These are phyloP conservation scores for Vaccinium myrtillus DNA, from an alignment of 148 eudicot genomes.

Conservation along the genomic window DNA sequence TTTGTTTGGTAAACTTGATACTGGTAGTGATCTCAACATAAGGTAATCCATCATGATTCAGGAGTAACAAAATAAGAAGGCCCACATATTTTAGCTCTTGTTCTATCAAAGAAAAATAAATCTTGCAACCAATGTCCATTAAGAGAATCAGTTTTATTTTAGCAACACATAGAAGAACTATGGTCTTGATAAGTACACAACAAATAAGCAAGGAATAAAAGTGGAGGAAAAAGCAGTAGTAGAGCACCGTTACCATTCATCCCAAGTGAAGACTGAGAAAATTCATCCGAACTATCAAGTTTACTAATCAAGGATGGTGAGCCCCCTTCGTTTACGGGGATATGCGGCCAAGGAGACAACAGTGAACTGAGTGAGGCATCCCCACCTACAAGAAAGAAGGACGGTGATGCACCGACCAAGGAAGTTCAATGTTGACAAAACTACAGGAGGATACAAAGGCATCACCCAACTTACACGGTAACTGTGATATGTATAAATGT, in stretches of 20 bases:
- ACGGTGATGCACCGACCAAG: background rate
- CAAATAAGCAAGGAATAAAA: background rate
- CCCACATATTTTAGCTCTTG: background rate
- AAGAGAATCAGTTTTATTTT: background rate
- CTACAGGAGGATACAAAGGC: background rate
- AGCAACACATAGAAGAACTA: conserved; percentile 7
- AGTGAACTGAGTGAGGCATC: conserved; percentile 61
- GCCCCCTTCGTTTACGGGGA: conserved; percentile 26
- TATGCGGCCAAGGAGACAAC: conserved; percentile 36
- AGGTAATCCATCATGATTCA: background rate
- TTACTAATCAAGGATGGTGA: conserved; percentile 17
- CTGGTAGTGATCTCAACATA: background rate
- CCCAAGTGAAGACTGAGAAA: conserved; percentile 24
- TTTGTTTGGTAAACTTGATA: background rate
- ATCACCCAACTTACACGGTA: conserved; percentile 66
- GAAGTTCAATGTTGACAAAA: conserved; percentile 2
- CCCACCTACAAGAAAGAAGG: conserved; percentile 51
- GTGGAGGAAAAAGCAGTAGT: conserved; percentile 20
- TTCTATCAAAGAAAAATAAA: background rate
- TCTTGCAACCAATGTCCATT: background rate
- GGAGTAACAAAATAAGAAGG: background rate
- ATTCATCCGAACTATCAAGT: conserved; percentile 18
- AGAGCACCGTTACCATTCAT: conserved; percentile 39
- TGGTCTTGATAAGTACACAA: background rate
- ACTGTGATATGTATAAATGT: conserved; percentile 85